A percentile compares a stretch with the other conserved stretches of the same genome.
Evolutionary conservation across 2,329 filamentous ascomycete genomes (phyloP).

Genomic region (Aspergillus hiratsukae): DNA sequence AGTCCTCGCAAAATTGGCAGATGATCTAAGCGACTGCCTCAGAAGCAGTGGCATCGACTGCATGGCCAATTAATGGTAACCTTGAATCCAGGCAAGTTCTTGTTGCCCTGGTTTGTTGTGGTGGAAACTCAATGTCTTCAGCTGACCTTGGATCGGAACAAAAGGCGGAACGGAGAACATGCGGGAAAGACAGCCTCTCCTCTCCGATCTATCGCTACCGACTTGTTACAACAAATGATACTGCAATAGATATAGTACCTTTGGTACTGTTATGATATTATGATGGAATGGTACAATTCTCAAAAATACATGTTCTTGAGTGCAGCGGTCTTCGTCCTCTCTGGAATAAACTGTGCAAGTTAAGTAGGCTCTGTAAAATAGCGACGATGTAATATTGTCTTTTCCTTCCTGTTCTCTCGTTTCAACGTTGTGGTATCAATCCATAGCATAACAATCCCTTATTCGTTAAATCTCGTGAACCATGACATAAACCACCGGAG

Average conservation of each 20-base stretch:
- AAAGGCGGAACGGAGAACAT: not conserved
- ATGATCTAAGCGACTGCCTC: conserved; percentile 34
- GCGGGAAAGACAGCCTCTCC: not conserved
- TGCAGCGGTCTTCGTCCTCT: not conserved
- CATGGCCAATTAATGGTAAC: conserved; percentile 30
- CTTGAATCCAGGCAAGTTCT: conserved; percentile 16
- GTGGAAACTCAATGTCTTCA: conserved; percentile 1
- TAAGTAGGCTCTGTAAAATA: not conserved
- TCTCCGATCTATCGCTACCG: not conserved
- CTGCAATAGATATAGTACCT: not conserved
- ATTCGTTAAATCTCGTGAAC: not conserved
- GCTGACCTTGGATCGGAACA: conserved; percentile 8
- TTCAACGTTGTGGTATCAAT: not conserved
- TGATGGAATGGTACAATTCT: not conserved
- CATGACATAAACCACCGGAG: not conserved
- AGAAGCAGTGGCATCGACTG: conserved; percentile 38
- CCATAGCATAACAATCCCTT: not conserved
- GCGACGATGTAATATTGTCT: not conserved
- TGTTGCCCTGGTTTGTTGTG: conserved; percentile 7
- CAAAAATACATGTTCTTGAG: not conserved
- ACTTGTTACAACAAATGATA: not conserved
- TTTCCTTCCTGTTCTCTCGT: not conserved
- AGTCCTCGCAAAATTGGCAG: conserved; percentile 20
- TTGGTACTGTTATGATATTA: not conserved
- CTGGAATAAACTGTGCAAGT: not conserved